Evolutionary conservation across 768 basidiomycete species (phyloP).

Genomic region (Wakefieldia striispora): DNA sequence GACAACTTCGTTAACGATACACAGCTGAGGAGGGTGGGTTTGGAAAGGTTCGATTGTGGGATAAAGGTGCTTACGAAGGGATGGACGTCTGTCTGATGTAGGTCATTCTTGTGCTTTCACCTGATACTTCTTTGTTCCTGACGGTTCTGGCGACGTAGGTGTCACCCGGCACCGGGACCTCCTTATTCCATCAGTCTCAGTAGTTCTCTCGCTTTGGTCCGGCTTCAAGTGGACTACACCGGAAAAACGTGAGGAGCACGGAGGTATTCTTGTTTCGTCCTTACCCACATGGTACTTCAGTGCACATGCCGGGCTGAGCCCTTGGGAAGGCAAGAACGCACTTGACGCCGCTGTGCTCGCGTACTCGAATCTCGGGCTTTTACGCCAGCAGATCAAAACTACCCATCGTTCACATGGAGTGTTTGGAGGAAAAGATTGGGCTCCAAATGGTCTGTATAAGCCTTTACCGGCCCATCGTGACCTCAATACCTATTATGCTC

Average conservation of each 20-base stretch:
- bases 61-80: slow-evolving; percentile 68
- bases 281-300: slow-evolving; percentile 33
- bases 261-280: background rate
- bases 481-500: background rate
- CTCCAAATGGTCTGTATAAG: slow-evolving; percentile 55
- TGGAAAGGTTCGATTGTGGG: slow-evolving; percentile 69
- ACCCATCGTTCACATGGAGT: slow-evolving; percentile 79
- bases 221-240: slow-evolving; percentile 59
- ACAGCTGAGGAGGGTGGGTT: slow-evolving; percentile 76
- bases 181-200: slow-evolving; percentile 63
- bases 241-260: slow-evolving; percentile 62
- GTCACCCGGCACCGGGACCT: slow-evolving; percentile 80
- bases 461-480: background rate
- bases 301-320: slow-evolving; percentile 75
- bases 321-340: slow-evolving; percentile 84
- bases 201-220: slow-evolving; percentile 60
- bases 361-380: slow-evolving; percentile 73
- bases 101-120: slow-evolving; percentile 6
- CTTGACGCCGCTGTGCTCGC: slow-evolving; percentile 86
- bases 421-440: slow-evolving; percentile 74
- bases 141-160: slow-evolving; percentile 43
- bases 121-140: background rate
- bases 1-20: background rate
- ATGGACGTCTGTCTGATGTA: slow-evolving; percentile 81
- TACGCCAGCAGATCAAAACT: slow-evolving; percentile 80